Evolutionary conservation across 225 moss, liverwort and hornwort genomes (phyloP), one percentile per base, ranked within the genome.

Genomic region (Anthoceros angustus): DNA sequence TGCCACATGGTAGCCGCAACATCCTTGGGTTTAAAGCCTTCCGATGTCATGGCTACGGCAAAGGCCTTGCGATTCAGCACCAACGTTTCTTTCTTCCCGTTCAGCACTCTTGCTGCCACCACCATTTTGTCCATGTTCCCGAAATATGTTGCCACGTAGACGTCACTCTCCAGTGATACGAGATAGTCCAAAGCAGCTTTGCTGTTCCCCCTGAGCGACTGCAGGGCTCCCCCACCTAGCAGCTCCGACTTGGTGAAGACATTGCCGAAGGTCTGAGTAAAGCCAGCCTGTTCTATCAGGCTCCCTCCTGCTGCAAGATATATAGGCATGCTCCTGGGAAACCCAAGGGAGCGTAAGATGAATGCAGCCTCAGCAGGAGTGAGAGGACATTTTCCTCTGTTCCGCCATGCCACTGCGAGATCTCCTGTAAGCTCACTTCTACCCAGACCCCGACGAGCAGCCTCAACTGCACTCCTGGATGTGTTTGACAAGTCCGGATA

Each of bases 41-140:
- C 73, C 70, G 62, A 73, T 55, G 32, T 32, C 32, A 55, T 72
- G 45, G 67, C 75, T 48, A 77, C 80, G 40, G 77, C 80, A 77
- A 77, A 77, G 43, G 77, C 67, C 16, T 41, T 80, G 26, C 75
- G 63, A 70, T 83, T 69, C 61, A 83, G 46, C 25, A 80, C 69
- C 68, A 83, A 67, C 60, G 76, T 83, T 11, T 70, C 72, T 38
- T 71, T 25, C 67, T 63, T 69, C 7, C 77, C 80, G 62, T 67
- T 73, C 63, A 75, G 21, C 38, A 80, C 72, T 41, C 83, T 72
- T 39, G 75, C 77, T 15, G 77, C 65, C 71, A 83, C 71, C 71
- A 80, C 83, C 83, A 83, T 83, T 69, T 80, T 77, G 61, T 83
- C 75, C 83, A 83, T 83, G 7, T 80, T 80, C 43, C 83, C 83